These are phyloP conservation scores for Candida nitratophila DNA, from an alignment of 805 yeast species.

Conservation along the genomic window DNA sequence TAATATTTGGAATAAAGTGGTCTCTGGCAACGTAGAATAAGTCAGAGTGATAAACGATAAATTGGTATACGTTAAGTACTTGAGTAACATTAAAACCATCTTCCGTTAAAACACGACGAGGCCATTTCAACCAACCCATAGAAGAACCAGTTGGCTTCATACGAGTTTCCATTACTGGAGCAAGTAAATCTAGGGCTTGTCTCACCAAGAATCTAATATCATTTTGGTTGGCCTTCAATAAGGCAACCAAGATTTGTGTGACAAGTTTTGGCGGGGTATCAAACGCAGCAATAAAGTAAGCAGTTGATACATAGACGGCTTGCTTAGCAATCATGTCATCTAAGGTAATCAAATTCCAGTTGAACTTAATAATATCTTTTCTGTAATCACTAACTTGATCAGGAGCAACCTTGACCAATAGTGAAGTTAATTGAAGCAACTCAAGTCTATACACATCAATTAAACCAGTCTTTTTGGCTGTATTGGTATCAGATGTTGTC, in stretches of 20 bases:
- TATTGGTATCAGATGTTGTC: slow-evolving; percentile 44
- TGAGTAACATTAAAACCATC: slow-evolving; percentile 83
- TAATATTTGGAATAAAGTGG: slow-evolving; percentile 80
- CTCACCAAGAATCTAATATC: slow-evolving; percentile 80
- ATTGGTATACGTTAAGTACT: slow-evolving; percentile 81
- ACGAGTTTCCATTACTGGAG: slow-evolving; percentile 76
- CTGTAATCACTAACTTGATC: slow-evolving; percentile 48
- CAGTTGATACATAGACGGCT: slow-evolving; percentile 84
- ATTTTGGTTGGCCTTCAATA: slow-evolving; percentile 74
- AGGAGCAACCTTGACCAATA: slow-evolving; percentile 66
- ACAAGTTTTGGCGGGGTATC: slow-evolving; percentile 87
- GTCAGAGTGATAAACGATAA: slow-evolving; percentile 79
- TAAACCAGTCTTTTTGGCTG: slow-evolving; percentile 54
- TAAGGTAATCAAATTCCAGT: slow-evolving; percentile 87
- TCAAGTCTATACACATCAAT: slow-evolving; percentile 73
- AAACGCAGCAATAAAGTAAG: slow-evolving; percentile 77
- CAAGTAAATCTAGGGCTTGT: slow-evolving; percentile 81
- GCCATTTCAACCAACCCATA: slow-evolving; percentile 85
- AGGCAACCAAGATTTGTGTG: slow-evolving; percentile 86
- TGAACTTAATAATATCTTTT: slow-evolving; percentile 85
- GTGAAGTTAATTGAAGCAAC: slow-evolving; percentile 72
- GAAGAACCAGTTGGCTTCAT: slow-evolving; percentile 47
- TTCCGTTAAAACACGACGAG: slow-evolving; percentile 84
- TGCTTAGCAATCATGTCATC: slow-evolving; percentile 88
- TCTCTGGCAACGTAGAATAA: slow-evolving; percentile 82